Evolutionary conservation across 495 filamentous ascomycete species (phyloP).

Genomic region (Aspergillus campestris): DNA sequence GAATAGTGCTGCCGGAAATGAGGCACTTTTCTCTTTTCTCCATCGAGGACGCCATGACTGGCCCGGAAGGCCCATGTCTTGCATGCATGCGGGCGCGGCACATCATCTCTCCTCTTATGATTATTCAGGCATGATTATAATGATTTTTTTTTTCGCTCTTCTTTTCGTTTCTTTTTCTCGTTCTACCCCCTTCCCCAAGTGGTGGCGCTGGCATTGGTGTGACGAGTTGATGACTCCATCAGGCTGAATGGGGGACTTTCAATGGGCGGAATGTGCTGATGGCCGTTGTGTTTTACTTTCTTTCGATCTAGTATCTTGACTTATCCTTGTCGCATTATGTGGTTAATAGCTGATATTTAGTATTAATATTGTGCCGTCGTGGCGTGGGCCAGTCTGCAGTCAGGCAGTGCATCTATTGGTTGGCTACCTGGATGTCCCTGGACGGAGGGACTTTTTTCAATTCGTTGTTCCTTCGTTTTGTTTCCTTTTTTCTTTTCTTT

Average conservation of each 20-base stretch:
- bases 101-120: not conserved
- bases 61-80: slow-evolving; percentile 13
- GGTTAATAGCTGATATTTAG: too few relatives aligned
- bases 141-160: too few relatives aligned
- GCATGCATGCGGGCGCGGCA: slow-evolving; percentile 12
- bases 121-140: too few relatives aligned
- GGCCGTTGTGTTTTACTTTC: slow-evolving; percentile 4
- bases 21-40: slow-evolving; percentile 2
- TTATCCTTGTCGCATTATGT: too few relatives aligned
- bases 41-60: not conserved
- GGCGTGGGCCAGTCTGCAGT: too few relatives aligned
- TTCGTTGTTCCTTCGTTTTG: slow-evolving; percentile 1
- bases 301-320: not conserved
- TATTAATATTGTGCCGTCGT: too few relatives aligned
- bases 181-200: too few relatives aligned
- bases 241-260: too few relatives aligned
- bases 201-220: too few relatives aligned
- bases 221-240: not conserved
- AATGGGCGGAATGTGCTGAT: slow-evolving; percentile 1
- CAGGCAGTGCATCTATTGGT: too few relatives aligned
- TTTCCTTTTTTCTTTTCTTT: slow-evolving; percentile 2
- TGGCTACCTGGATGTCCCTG: too few relatives aligned
- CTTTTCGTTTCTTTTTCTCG: too few relatives aligned
- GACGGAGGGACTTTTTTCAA: not conserved
- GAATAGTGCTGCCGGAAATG: not conserved